These are phyloP conservation scores for Lecanoromycetidae sp. DNA, from an alignment of 2,329 filamentous ascomycete genomes.

Conservation along the genomic window DNA sequence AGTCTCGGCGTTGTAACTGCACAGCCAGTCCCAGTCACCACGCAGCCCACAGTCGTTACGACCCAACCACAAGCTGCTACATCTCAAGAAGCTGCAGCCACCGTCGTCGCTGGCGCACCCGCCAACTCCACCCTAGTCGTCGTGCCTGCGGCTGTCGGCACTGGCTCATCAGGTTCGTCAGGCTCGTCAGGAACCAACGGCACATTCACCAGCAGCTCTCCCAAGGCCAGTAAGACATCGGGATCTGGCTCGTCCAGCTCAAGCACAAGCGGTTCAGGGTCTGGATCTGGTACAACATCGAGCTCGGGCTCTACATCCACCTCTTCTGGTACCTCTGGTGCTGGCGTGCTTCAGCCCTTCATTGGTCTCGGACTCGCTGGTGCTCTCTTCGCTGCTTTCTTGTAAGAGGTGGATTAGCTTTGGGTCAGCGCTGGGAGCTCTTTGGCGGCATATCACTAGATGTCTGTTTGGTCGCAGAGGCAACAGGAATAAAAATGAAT, in stretches of 20 bases:
- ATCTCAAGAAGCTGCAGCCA: slow-evolving; percentile 26
- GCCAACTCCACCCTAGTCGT: slow-evolving; percentile 23
- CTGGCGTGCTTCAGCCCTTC: slow-evolving; percentile 22
- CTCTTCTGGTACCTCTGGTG: slow-evolving; percentile 9
- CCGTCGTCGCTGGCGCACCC: slow-evolving; percentile 28
- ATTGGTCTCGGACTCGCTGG: slow-evolving; percentile 31
- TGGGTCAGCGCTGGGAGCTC: no score
- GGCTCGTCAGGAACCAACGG: slow-evolving; percentile 15
- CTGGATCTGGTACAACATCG: slow-evolving; percentile 17
- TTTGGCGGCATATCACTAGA: no score
- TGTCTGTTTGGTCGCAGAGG: no score
- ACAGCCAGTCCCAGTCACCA: slow-evolving; percentile 29
- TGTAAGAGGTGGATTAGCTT: no score
- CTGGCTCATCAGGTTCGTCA: no score
- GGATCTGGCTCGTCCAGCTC: slow-evolving; percentile 14
- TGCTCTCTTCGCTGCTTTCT: slow-evolving; percentile 31
- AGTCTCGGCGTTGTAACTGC: slow-evolving; percentile 39
- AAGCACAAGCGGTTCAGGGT: slow-evolving; percentile 8
- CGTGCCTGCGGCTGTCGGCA: slow-evolving; percentile 17
- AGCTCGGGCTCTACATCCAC: slow-evolving; percentile 18
- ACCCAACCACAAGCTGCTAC: slow-evolving; percentile 28
- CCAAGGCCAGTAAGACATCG: no score
- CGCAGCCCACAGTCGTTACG: slow-evolving; percentile 25
- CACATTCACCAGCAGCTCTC: slow-evolving; percentile 18
- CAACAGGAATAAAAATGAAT: no score